Conservation (phyloP, 371 early-diverging fungal species). For the Rhizomucor pusillus region DNA sequence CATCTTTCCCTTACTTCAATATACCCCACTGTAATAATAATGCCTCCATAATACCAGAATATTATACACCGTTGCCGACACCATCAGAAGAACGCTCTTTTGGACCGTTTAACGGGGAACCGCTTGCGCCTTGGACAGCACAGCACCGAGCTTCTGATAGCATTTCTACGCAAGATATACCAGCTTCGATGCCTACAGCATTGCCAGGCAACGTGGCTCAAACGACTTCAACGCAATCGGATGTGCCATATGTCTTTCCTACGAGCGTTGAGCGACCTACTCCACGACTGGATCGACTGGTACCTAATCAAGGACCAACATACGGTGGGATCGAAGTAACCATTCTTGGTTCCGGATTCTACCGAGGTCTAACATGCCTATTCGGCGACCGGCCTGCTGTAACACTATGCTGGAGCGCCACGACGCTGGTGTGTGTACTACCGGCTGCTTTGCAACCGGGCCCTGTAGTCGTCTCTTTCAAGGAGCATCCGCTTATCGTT, state of each 20-base stretch:
- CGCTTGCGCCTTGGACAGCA: too few relatives aligned
- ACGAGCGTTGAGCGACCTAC: slow-evolving; percentile 67
- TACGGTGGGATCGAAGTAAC: slow-evolving; percentile 80
- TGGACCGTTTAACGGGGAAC: too few relatives aligned
- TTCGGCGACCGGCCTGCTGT: slow-evolving; percentile 76
- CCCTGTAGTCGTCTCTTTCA: slow-evolving; percentile 70
- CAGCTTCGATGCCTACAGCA: background rate
- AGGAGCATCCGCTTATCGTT: slow-evolving; percentile 41
- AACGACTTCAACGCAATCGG: too few relatives aligned
- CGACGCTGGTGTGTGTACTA: slow-evolving; percentile 74
- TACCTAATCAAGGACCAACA: slow-evolving; percentile 75
- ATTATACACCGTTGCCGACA: too few relatives aligned
- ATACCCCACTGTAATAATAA: too few relatives aligned
- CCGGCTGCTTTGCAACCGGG: slow-evolving; percentile 75
- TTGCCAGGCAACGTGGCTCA: background rate
- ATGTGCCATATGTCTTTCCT: slow-evolving; percentile 23
- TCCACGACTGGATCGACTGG: slow-evolving; percentile 59
- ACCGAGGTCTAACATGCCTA: slow-evolving; percentile 63
- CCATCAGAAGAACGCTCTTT: too few relatives aligned
- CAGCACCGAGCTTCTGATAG: too few relatives aligned
- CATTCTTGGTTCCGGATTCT: slow-evolving; percentile 72
- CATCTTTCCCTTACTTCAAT: too few relatives aligned
- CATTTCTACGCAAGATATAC: background rate
- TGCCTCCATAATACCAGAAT: too few relatives aligned
- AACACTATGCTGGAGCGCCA: slow-evolving; percentile 69